Evolutionary conservation across 352 stramenopile species (phyloP), one percentile per base, ranked within the genome.

Genomic region (Phytophthora fragariaefolia): DNA sequence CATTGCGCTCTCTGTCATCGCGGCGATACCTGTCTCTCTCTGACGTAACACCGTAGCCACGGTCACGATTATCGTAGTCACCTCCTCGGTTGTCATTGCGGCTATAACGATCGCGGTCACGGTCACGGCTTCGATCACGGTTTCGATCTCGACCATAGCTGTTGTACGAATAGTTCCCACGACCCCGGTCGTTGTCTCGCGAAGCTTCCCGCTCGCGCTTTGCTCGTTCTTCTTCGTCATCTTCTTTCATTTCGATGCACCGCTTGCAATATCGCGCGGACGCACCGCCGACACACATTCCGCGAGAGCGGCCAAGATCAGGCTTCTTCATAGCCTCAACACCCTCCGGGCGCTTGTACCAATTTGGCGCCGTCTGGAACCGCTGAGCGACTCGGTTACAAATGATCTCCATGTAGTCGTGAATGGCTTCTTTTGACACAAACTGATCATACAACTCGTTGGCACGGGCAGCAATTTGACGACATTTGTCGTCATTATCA

Each of bases 371-470:
- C 2, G 81, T 83, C 56, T 85, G 73, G 61, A 98, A 98, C 13
- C 93, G 81, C 62, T 94, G 83, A 1, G 97, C 92, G 47, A 99
- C 92, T 64, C 93, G 82, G 46, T 97, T 90, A 65, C 89, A 97
- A 30, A 98, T 92, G 71, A 99, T 89, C 84, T 99, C 90, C 58
- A 99, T 85, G 77, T 99, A 99, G 77, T 99, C 97, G 49, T 99
- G 81, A 63, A 98, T 92, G 17, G 93, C 90, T 51, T 96, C 88
- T 64, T 97, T 95, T 15, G 79, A 92, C 28, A 98, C 73, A 54
- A 92, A 98, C 17, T 91, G 91, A 30, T 99, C 90, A 66, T 99
- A 99, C 53, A 99, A 87, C 47, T 89, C 80, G 38, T 92, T 90
- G 13, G 97, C 97, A 43, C 97, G 97, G n/a, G 87, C 82, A 2